These are phyloP conservation scores for Stylosanthes scabra DNA, from an alignment of 331 rosid species.

Conservation along the genomic window DNA sequence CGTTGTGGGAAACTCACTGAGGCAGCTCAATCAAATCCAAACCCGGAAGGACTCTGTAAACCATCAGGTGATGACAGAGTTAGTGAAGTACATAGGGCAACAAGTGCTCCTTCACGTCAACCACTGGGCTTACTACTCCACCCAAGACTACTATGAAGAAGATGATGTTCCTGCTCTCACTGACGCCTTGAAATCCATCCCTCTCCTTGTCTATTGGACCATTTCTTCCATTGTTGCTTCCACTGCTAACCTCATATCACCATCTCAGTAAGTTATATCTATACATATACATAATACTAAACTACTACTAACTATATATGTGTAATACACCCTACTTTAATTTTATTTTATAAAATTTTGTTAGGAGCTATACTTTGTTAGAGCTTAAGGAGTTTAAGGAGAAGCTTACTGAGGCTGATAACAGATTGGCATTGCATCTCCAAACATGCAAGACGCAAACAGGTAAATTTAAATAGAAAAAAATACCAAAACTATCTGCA, in stretches of 20 bases:
- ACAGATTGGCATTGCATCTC: no score
- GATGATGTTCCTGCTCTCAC: conserved; percentile 46
- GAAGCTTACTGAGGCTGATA: no score
- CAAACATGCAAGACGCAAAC: no score
- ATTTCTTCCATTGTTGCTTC: conserved; percentile 46
- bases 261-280: no score
- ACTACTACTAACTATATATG: no score
- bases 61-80: neutral
- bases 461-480: no score
- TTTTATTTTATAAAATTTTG: no score
- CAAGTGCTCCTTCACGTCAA: conserved; percentile 21
- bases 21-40: conserved; percentile 41
- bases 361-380: no score
- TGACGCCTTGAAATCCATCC: conserved; percentile 34
- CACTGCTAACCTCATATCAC: conserved; percentile 28
- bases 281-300: no score
- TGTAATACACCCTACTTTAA: no score
- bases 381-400: no score
- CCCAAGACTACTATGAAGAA: conserved; percentile 33
- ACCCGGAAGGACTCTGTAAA: conserved; percentile 11
- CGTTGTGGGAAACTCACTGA: conserved; percentile 36
- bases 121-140: conserved; percentile 38
- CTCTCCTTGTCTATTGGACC: conserved; percentile 40
- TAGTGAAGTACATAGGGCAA: conserved; percentile 25
- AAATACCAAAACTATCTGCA: no score